Evolutionary conservation across 164 flowering plant species (phyloP), one percentile per base, ranked within the genome.

Genomic region (Nelumbo lutea): DNA sequence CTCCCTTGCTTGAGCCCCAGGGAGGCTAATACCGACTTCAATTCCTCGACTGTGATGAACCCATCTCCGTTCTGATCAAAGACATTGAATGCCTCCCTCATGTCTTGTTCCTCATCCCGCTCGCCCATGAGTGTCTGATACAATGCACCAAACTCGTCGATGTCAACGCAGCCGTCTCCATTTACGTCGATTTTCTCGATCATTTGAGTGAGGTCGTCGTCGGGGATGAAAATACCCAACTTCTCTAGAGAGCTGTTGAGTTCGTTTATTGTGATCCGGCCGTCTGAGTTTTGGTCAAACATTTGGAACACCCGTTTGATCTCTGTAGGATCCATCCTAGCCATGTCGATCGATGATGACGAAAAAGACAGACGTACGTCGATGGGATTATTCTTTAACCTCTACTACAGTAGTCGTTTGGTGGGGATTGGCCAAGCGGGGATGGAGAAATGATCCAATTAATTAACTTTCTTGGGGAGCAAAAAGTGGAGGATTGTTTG

Each of bases 31-130:
- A 89, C 91, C 48, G 91, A 82, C 63, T 81, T 69, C 70, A 89
- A 69, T 62, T 89, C 94, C 44, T 89, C 91, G 0, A 79, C 88
- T 4, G 84, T 83, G 71, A 89, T 89, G 72, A 75, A 87, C 27
- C 94, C 94, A 51, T 89, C 94, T 0, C 90, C 87, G 64, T 89
- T 86, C 44, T 80, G 86, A 72, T 89, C 91, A 70, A 89, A 89
- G 50, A 89, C 95, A 51, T 86, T 80, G 76, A 89, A 87, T 0
- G 91, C 91, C 72, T 89, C 91, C 81, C 65, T 81, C 86, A 88
- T 85, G 65, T 88, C 90, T 46, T 83, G 87, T 58, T 83, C 89
- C 73, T 86, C 90, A 14, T 84, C 85, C 10, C 56, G 61, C 76
- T 83, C 87, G 50, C 76, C 80, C 90, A 86, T 82, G 11, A 89